phyloP scores from a whole-genome alignment of 345 rosid genomes.

The Gossypium stocksii region DNA sequence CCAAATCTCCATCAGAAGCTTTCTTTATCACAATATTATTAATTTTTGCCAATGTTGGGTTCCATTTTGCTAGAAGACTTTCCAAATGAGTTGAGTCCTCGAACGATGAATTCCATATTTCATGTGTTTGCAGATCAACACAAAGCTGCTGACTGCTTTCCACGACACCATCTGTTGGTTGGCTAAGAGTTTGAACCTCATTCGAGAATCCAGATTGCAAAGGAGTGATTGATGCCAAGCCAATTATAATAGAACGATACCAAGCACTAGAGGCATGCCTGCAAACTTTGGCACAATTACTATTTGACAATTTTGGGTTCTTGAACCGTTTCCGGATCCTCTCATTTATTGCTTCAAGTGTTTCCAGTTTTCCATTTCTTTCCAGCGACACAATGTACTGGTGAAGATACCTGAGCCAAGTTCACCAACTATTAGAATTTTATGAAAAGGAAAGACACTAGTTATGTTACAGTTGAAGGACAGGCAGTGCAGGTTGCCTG shows the following conservation, averaged over 20 bases:
- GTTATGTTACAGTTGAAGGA: neutral
- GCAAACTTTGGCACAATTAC: conserved; percentile 78
- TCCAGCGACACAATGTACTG: conserved; percentile 57
- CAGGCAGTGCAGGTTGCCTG: neutral
- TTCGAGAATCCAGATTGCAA: conserved; percentile 36
- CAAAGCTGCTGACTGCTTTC: conserved; percentile 60
- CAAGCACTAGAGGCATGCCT: conserved; percentile 91
- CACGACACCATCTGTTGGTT: conserved; percentile 31
- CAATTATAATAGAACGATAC: conserved; percentile 71
- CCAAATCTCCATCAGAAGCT: conserved; percentile 59
- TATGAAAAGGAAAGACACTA: conserved; percentile 1
- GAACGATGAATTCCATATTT: conserved; percentile 62
- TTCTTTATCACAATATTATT: conserved; percentile 55
- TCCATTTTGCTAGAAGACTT: conserved; percentile 67
- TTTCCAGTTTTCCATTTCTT: conserved; percentile 69
- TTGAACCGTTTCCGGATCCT: conserved; percentile 85
- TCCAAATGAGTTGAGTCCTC: conserved; percentile 55
- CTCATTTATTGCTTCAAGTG: conserved; percentile 80
- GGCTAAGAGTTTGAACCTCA: conserved; percentile 39
- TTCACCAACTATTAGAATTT: conserved; percentile 6
- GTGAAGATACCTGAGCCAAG: conserved; percentile 64
- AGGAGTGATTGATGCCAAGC: conserved; percentile 76
- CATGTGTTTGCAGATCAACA: conserved; percentile 64
- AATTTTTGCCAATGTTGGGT: conserved; percentile 54
- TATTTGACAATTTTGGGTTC: conserved; percentile 79